Evolutionary conservation across 305 asterid genomes (phyloP).

Genomic region (Withania somnifera): DNA sequence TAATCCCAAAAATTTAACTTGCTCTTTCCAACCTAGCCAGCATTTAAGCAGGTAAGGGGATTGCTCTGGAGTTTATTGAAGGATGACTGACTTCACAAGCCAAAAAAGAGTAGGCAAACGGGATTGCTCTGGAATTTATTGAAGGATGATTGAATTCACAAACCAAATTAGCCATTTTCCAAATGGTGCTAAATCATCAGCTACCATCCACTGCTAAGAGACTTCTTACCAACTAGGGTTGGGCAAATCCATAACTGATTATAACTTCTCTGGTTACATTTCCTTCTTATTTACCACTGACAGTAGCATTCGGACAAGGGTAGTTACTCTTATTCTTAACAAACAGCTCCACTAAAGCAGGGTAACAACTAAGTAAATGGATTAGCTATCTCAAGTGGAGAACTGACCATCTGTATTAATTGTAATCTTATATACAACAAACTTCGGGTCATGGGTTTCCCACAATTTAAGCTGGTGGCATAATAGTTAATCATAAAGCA

Average conservation of each 20-base stretch:
- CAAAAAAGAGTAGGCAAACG: not conserved
- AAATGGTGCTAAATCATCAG: not conserved
- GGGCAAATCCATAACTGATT: not conserved
- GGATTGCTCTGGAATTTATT: not conserved
- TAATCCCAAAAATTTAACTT: not conserved
- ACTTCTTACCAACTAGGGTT: not conserved
- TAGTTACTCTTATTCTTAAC: not conserved
- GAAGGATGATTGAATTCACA: not conserved
- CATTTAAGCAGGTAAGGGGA: not conserved
- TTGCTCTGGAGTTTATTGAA: not conserved
- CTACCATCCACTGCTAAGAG: not conserved
- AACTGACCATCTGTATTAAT: not conserved
- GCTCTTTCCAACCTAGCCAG: not conserved
- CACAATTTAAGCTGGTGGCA: not conserved
- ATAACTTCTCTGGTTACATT: not conserved
- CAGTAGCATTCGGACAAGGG: not conserved
- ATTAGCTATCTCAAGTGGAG: not conserved
- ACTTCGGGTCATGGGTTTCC: not conserved
- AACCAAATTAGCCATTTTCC: not conserved
- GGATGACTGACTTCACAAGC: not conserved
- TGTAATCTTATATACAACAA: not conserved
- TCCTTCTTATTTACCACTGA: not conserved
- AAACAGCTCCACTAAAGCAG: not conserved
- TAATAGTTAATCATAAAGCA: not conserved
- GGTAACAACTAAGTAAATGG: not conserved